Conservation (phyloP, 1,284 basidiomycete species). For the Heliocybe sulcata region DNA sequence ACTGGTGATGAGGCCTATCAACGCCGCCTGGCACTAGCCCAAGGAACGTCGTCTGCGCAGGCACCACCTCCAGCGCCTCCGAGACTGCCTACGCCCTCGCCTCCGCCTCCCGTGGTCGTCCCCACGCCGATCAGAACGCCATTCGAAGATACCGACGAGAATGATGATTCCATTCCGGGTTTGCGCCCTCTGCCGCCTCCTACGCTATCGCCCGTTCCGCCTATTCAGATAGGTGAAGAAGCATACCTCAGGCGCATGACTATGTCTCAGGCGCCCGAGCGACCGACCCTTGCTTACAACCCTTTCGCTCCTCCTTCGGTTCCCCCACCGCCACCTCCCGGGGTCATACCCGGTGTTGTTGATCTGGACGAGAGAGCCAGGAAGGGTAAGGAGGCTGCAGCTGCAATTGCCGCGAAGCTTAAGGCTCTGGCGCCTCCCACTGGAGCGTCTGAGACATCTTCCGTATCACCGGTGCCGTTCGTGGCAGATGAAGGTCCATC, state of each 20-base stretch:
- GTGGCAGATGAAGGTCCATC: conserved; percentile 21
- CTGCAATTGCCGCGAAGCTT: conserved; percentile 72
- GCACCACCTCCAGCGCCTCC: neutral
- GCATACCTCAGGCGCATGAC: conserved; percentile 58
- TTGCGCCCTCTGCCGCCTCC: conserved; percentile 10
- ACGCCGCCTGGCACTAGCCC: conserved; percentile 45
- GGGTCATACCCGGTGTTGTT: conserved; percentile 19
- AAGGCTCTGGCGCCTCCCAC: conserved; percentile 44
- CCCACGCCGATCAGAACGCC: conserved; percentile 6
- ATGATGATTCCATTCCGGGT: conserved; percentile 17
- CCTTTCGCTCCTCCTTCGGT: conserved; percentile 58
- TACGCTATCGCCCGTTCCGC: conserved; percentile 14
- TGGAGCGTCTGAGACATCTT: conserved; percentile 12
- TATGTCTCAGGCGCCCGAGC: conserved; percentile 33
- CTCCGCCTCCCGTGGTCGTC: conserved; percentile 15
- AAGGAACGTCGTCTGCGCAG: conserved; percentile 9
- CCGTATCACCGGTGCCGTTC: conserved; percentile 20
- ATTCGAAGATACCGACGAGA: neutral
- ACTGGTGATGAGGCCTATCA: conserved; percentile 20
- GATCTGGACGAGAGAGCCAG: conserved; percentile 47
- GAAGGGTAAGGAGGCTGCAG: conserved; percentile 65
- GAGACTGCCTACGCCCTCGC: conserved; percentile 4
- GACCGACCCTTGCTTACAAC: conserved; percentile 48
- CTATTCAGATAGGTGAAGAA: conserved; percentile 55
- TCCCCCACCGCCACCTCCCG: conserved; percentile 40